Evolutionary conservation across 78 protist species (phyloP).

Genomic region (Dictyostelium discoideum): dicty_2.7 NC_007089.4:6118501-6119000

Average conservation of each 20-base stretch:
- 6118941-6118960: constrained; percentile 63
- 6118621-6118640: constrained; percentile 73
- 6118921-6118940: neutral
- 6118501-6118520: neutral
- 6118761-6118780: too few species aligned
- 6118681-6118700: constrained; percentile 54
- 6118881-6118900: constrained; percentile 44
- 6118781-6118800: neutral
- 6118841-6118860: constrained; percentile 1
- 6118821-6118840: neutral
- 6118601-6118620: constrained; percentile 67
- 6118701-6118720: constrained; percentile 64
- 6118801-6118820: neutral
- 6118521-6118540: neutral
- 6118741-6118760: constrained; percentile 49
- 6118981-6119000: constrained; percentile 42
- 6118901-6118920: constrained; percentile 19
- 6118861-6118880: constrained; percentile 36
- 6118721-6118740: constrained; percentile 70
- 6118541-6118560: too few species aligned
- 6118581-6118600: neutral
- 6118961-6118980: constrained; percentile 57
- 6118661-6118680: constrained; percentile 32
- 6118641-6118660: constrained; percentile 58
- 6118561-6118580: too few species aligned